Evolutionary conservation across 306 rosid genomes (phyloP), one percentile per base, ranked within the genome.

Genomic region (Erythrophleum fordii): DNA sequence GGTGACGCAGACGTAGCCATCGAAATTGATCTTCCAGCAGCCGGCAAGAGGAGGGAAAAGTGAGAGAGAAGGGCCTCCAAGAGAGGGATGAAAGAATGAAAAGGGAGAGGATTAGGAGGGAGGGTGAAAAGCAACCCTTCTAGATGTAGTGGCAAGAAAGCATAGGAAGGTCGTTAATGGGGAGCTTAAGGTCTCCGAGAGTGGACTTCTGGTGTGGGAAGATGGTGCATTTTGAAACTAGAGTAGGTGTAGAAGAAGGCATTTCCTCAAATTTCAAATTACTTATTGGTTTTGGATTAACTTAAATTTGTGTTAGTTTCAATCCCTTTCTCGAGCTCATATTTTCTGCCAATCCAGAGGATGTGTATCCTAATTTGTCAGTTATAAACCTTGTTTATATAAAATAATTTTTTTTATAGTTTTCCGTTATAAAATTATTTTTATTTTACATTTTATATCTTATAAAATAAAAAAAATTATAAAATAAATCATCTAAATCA

Each of bases 111-210:
- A 0, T 91, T 90, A 12, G 86, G 68, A 0, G 92, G 91, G 35
- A 72, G 73, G 0, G 93, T 62, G 85, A 89, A 94, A 94, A 90
- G 52, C 87, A 76, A 0, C 98, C 98, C 64, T 94, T 94, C 69
- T 94, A 97, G 78, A 94, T 94, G 76, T 92, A 94, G 73, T 94
- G 98, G 23, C 89, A 83, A 11, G 87, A 85, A 13, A 93, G 87
- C 97, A 93, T 93, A 59, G 91, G 95, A 12, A 94, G 95, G 82
- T 94, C 98, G 14, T 97, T 89, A 55, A 92, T 88, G 0, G 98
- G 89, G 78, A 94, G 95, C 66, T 87, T 86, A 0, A 94, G 83
- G 71, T 88, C 84, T 25, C 39, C 70, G 1, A 89, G 5, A 1
- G 86, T 26, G 29, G 98, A 94, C 0, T 77, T 84, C 1, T 45